Percentiles rank a stretch among this genome's conserved stretches.
phyloP scores from a whole-genome alignment of 2,329 filamentous ascomycete species.

The Pseudocercospora pini-densiflorae region DNA sequence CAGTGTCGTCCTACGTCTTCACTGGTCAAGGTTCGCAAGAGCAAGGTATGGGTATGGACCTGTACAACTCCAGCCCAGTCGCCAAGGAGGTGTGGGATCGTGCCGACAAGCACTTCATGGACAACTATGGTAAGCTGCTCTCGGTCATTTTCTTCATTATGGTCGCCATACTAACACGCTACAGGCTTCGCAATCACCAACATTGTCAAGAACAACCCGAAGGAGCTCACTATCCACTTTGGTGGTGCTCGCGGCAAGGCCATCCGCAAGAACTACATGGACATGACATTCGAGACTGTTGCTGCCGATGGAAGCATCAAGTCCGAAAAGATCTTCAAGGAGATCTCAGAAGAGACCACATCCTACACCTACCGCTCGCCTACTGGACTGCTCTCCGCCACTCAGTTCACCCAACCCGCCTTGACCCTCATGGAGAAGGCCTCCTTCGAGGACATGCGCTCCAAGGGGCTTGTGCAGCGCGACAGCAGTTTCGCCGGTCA shows the following conservation, averaged over 20 bases:
- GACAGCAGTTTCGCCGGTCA: slow-evolving; percentile 98
- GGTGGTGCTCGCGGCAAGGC: slow-evolving; percentile 95
- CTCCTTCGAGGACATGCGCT: slow-evolving; percentile 98
- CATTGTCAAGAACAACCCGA: slow-evolving; percentile 99
- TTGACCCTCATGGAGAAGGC: slow-evolving; percentile 99
- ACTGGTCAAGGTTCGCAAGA: slow-evolving; percentile 98
- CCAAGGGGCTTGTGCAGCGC: slow-evolving; percentile 92
- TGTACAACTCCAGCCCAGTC: slow-evolving; percentile 90
- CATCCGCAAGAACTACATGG: slow-evolving; percentile 99
- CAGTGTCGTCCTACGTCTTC: slow-evolving; percentile 95
- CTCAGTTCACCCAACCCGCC: slow-evolving; percentile 97
- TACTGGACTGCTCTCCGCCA: slow-evolving; percentile 91
- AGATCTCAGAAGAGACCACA: slow-evolving; percentile 87
- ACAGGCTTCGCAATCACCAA: slow-evolving; percentile 93
- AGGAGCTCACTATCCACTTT: slow-evolving; percentile 98
- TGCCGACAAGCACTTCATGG: slow-evolving; percentile 96
- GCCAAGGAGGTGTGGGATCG: slow-evolving; percentile 98
- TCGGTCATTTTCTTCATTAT: neutral
- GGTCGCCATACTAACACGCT: slow-evolving; percentile 13
- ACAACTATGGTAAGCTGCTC: slow-evolving; percentile 82
- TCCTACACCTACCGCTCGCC: slow-evolving; percentile 98
- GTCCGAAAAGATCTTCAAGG: slow-evolving; percentile 99
- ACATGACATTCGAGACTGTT: slow-evolving; percentile 99
- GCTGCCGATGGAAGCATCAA: slow-evolving; percentile 89
- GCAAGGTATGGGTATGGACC: slow-evolving; percentile 99